A percentile compares a stretch with the other conserved stretches of the same genome.
Evolutionary conservation across 2,329 filamentous ascomycete genomes (phyloP).

Genomic region (Pseudogymnoascus sp.): DNA sequence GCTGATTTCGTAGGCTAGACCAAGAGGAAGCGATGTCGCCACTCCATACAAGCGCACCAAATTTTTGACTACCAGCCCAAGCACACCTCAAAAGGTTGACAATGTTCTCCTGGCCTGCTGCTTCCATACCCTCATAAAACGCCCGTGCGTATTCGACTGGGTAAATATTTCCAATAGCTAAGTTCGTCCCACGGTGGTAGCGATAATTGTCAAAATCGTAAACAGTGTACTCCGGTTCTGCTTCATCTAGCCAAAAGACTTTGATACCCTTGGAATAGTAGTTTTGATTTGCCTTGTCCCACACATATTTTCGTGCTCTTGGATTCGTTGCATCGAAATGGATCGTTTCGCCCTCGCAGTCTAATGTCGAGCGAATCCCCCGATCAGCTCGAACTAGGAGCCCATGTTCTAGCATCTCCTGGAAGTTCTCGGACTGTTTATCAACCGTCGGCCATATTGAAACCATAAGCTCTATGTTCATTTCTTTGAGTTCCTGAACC

Average conservation of each 20-base stretch:
- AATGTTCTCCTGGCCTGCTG: conserved; percentile 45
- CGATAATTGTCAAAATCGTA: conserved; percentile 63
- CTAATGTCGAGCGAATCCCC: conserved; percentile 50
- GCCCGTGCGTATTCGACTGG: conserved; percentile 49
- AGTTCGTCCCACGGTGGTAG: conserved; percentile 47
- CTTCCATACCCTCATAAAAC: conserved; percentile 52
- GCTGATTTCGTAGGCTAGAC: conserved; percentile 50
- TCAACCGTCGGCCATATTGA: conserved; percentile 64
- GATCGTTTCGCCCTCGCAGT: conserved; percentile 50
- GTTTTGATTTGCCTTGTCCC: conserved; percentile 50
- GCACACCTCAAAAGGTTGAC: conserved; percentile 53
- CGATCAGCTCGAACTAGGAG: conserved; percentile 53
- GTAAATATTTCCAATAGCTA: conserved; percentile 53
- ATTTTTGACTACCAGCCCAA: conserved; percentile 54
- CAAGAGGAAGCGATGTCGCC: conserved; percentile 61
- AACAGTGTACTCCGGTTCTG: conserved; percentile 55
- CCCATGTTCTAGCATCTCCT: conserved; percentile 54
- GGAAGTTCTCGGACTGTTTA: conserved; percentile 48
- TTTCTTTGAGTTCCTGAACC: conserved; percentile 50
- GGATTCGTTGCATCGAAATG: conserved; percentile 60
- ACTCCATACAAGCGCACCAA: conserved; percentile 58
- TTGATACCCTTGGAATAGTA: conserved; percentile 56
- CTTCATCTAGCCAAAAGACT: conserved; percentile 62
- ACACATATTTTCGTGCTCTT: conserved; percentile 48
- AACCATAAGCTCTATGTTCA: conserved; percentile 59